These are phyloP conservation scores for Yamadazyma olivae DNA, from an alignment of 805 yeast genomes.

Conservation along the genomic window DNA sequence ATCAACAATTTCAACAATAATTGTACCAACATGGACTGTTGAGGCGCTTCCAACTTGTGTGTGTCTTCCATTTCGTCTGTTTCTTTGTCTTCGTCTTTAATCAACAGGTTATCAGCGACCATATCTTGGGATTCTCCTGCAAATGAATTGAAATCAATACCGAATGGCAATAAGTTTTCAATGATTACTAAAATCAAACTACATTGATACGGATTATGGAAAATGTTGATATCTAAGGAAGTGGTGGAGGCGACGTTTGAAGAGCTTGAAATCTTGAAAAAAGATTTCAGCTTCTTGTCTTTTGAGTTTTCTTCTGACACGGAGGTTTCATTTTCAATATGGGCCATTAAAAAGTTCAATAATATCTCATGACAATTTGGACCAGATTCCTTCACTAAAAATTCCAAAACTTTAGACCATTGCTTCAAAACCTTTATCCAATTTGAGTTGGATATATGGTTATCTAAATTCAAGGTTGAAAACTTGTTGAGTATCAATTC, in stretches of 20 bases:
- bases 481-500: slow-evolving; percentile 31
- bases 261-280: slow-evolving; percentile 3
- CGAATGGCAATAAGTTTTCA: slow-evolving; percentile 32
- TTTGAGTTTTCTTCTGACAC: slow-evolving; percentile 3
- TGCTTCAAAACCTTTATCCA: slow-evolving; percentile 31
- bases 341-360: slow-evolving; percentile 25
- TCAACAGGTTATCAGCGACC: not conserved
- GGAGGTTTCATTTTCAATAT: slow-evolving; percentile 17
- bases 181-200: slow-evolving; percentile 26
- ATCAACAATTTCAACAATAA: slow-evolving; percentile 28
- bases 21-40: slow-evolving; percentile 25
- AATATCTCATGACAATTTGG: slow-evolving; percentile 35
- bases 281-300: slow-evolving; percentile 5
- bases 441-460: slow-evolving; percentile 28
- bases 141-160: slow-evolving; percentile 28
- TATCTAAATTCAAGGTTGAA: slow-evolving; percentile 12
- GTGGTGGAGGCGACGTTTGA: not conserved
- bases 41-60: slow-evolving; percentile 18
- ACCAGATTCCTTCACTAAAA: slow-evolving; percentile 35
- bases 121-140: slow-evolving; percentile 7
- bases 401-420: slow-evolving; percentile 27
- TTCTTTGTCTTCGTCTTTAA: slow-evolving; percentile 2
- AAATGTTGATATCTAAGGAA: slow-evolving; percentile 18
- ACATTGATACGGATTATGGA: slow-evolving; percentile 33
- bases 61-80: slow-evolving; percentile 11